Base-by-base conservation (phyloP, 225 moss, liverwort and hornwort species). In the Sphagnum contortum region DNA sequence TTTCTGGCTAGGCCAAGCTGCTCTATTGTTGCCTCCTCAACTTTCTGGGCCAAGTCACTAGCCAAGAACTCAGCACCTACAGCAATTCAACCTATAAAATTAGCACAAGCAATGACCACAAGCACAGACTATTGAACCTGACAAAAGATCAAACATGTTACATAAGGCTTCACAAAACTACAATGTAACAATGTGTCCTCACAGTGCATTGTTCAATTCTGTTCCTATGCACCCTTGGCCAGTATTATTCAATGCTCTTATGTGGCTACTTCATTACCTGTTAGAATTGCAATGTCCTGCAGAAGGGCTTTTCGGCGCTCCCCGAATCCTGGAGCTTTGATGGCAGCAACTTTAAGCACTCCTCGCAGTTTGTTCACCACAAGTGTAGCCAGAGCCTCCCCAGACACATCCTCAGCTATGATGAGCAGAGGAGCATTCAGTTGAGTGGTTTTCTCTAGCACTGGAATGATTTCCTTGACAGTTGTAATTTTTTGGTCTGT, bases 1-100 rank as follows among this genome's bases (percentile, higher is more conserved):
- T 91, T 91, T 58, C 91, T 85, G 9, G 94, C 94, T 48, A 82
- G 69, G 59, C 94, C 94, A 9, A 94, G 76, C 69, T 85, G 87
- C 54, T 89, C 89, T 52, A 87, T 78, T 47, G 77, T 77, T 46
- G 87, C 77, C 46, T 73, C 78, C 60, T 80, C 85, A 0, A 87
- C 75, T 73, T 77, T 74, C 75, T 91, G 71, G 48, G 85, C 94
- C 63, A 94, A 76, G 59, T 94, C 91, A 69, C 75, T 83, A 3
- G 94, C 89, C 57, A 91, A 61, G 70, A 86, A 94, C 58, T 91
- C 89, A 9, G 94, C 81, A 68, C 88, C 94, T 81, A 48, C 8
- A 70, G 11, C 46, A 46, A 50, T n/a, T 2, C 63, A 63, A 29
- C 3, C 0, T 9, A 29, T 46, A 44, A 61, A 61, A 29, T 29